Conservation (phyloP, 495 filamentous ascomycete species). For the Penicillium maclennaniae region DNA sequence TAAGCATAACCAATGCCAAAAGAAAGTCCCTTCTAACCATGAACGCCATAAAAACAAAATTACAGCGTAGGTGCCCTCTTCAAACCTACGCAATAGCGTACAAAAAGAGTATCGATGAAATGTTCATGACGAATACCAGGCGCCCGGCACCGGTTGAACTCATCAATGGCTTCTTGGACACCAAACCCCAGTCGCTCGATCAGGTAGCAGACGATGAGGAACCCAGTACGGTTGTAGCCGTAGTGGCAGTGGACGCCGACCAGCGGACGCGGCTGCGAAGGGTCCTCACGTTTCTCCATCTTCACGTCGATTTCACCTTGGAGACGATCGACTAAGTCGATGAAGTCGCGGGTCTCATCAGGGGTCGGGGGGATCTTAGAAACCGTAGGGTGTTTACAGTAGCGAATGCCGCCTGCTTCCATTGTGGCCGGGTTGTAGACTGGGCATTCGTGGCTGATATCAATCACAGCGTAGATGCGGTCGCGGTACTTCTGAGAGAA, state of each 20-base stretch:
- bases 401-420: slow-evolving; percentile 66
- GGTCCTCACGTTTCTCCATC: slow-evolving; percentile 41
- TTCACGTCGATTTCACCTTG: slow-evolving; percentile 39
- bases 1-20: slow-evolving; percentile 1
- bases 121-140: slow-evolving; percentile 87
- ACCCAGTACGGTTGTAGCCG: slow-evolving; percentile 88
- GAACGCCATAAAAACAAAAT: slow-evolving; percentile 19
- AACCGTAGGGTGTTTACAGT: slow-evolving; percentile 86
- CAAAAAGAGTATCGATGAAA: slow-evolving; percentile 81
- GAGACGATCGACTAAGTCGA: slow-evolving; percentile 71
- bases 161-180: slow-evolving; percentile 74
- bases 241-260: slow-evolving; percentile 95
- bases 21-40: neutral
- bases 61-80: slow-evolving; percentile 51
- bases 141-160: slow-evolving; percentile 68
- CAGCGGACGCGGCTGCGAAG: slow-evolving; percentile 42
- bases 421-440: slow-evolving; percentile 79
- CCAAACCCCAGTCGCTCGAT: slow-evolving; percentile 73
- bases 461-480: slow-evolving; percentile 70
- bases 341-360: slow-evolving; percentile 73
- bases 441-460: slow-evolving; percentile 83
- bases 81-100: slow-evolving; percentile 64
- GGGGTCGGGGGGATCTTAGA: slow-evolving; percentile 83
- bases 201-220: slow-evolving; percentile 85
- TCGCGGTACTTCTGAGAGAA: slow-evolving; percentile 68